Conservation (phyloP, 2,329 filamentous ascomycete genomes). For the Tolypocladium tropicale region DNA sequence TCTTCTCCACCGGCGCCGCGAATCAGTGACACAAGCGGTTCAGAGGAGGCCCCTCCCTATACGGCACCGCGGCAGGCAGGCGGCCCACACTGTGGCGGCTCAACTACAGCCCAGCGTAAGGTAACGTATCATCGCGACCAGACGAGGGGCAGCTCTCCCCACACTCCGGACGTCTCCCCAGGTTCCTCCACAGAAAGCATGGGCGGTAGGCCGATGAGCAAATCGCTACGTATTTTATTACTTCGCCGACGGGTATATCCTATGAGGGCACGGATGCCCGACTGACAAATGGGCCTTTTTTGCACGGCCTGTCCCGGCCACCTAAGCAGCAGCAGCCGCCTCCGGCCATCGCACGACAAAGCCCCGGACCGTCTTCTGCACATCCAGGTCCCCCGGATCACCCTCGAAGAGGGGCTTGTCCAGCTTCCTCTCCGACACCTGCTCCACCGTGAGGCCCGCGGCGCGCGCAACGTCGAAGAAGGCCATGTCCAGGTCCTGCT, state of each 20-base stretch:
- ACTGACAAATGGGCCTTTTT: background rate
- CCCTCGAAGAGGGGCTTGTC: conserved; percentile 83
- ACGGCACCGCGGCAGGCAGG: background rate
- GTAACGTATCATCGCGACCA: conserved; percentile 6
- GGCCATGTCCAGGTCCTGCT: conserved; percentile 70
- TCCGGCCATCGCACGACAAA: conserved; percentile 61
- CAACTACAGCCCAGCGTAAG: conserved; percentile 3
- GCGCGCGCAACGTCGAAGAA: conserved; percentile 74
- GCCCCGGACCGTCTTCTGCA: conserved; percentile 74
- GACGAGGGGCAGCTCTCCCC: background rate
- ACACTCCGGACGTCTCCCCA: background rate
- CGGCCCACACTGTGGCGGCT: background rate
- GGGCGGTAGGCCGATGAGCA: background rate
- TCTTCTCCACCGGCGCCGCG: background rate
- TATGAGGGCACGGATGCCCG: background rate
- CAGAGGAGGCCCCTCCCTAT: background rate
- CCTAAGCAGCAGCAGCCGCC: conserved; percentile 6
- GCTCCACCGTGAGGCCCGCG: conserved; percentile 64
- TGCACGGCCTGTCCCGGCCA: background rate
- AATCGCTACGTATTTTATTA: background rate
- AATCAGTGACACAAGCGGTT: background rate
- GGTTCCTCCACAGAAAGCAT: background rate
- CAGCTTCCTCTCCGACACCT: conserved; percentile 72
- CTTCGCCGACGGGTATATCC: background rate
- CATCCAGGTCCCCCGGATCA: conserved; percentile 72